Percentiles rank a stretch among this genome's conserved stretches.
phyloP scores from a whole-genome alignment of 2,329 filamentous ascomycete genomes.

The Fusarium domesticum region DNA sequence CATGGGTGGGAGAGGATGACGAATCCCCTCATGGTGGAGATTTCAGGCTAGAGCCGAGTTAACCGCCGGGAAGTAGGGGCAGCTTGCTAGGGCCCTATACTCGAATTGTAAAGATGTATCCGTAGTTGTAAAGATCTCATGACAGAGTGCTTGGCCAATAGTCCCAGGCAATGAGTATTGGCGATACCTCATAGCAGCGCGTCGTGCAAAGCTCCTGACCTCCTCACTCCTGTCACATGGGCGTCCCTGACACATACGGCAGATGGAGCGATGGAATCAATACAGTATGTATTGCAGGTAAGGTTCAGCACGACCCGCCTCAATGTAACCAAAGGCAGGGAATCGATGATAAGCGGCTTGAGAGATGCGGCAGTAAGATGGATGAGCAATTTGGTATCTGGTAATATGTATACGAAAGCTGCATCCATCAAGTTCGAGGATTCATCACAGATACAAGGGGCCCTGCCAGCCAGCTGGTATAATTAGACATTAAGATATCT shows the following conservation, averaged over 20 bases:
- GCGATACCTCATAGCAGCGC: not conserved
- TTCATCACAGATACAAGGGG: not conserved
- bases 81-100: slow-evolving; percentile 22
- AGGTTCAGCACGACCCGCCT: slow-evolving; percentile 17
- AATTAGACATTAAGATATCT: not conserved
- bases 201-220: not conserved
- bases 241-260: not conserved
- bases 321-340: slow-evolving; percentile 26
- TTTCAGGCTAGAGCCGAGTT: slow-evolving; percentile 40
- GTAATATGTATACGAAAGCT: not conserved
- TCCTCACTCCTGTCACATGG: not conserved
- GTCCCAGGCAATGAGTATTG: too few relatives aligned
- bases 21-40: slow-evolving; percentile 33
- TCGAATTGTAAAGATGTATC: slow-evolving; percentile 2
- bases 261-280: slow-evolving; percentile 2
- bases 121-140: too few relatives aligned
- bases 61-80: slow-evolving; percentile 35
- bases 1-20: slow-evolving; percentile 33
- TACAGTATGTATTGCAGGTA: slow-evolving; percentile 13
- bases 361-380: slow-evolving; percentile 4
- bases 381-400: not conserved
- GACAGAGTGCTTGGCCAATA: too few relatives aligned
- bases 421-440: not conserved
- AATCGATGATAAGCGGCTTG: slow-evolving; percentile 11
- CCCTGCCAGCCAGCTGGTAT: not conserved